Percentiles rank a stretch among this genome's conserved stretches.
These are phyloP conservation scores for Pichia cabralensis DNA, from an alignment of 805 yeast genomes.

Conservation along the genomic window DNA sequence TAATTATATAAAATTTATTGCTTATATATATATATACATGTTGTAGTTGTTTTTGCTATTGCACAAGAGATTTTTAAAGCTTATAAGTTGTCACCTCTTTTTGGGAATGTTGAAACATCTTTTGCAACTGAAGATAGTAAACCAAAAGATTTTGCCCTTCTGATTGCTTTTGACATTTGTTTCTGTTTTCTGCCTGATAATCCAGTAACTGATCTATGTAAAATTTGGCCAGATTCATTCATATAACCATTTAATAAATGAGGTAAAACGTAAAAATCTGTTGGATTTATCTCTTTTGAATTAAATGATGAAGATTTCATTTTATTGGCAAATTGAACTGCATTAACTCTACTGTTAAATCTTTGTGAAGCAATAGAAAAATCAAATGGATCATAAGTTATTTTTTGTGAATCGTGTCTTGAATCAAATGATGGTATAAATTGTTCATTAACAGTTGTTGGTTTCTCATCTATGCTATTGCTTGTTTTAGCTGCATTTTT, in stretches of 20 bases:
- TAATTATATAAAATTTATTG: neutral
- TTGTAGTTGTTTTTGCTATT: no score
- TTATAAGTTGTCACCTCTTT: constrained; percentile 22
- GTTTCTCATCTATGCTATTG: constrained; percentile 4
- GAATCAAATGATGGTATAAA: constrained; percentile 33
- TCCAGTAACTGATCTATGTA: constrained; percentile 65
- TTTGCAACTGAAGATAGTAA: constrained; percentile 66
- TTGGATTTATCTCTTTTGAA: constrained; percentile 48
- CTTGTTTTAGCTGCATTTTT: no score
- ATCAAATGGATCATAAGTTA: constrained; percentile 74
- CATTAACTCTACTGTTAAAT: constrained; percentile 33
- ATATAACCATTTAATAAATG: constrained; percentile 55
- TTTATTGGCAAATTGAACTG: constrained; percentile 12
- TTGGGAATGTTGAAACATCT: constrained; percentile 34
- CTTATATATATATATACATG: neutral
- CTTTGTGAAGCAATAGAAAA: constrained; percentile 52
- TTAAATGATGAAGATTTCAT: constrained; percentile 25
- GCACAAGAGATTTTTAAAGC: neutral
- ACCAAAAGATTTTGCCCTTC: constrained; percentile 74
- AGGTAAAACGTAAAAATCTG: constrained; percentile 65
- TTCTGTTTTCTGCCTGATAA: constrained; percentile 58
- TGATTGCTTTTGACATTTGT: constrained; percentile 62
- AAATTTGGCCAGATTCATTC: constrained; percentile 64
- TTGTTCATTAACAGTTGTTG: constrained; percentile 15
- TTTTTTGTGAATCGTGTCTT: constrained; percentile 33